phyloP scores from a whole-genome alignment of 257 asterid genomes.

The Scutellaria baicalensis region DNA sequence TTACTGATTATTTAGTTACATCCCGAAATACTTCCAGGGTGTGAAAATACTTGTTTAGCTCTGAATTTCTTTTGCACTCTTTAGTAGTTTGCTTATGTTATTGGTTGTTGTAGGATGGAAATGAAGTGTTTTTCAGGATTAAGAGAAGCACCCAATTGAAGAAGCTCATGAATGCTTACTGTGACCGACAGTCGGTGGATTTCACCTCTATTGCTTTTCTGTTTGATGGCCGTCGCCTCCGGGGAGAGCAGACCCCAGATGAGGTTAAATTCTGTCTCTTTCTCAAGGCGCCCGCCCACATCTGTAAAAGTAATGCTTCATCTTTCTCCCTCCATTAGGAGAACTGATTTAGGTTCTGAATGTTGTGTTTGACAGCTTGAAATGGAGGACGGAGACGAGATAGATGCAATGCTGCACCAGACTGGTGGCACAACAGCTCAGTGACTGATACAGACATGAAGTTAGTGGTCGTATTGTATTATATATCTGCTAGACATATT shows the following conservation, averaged over 20 bases:
- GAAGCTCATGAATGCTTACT: slow-evolving; percentile 73
- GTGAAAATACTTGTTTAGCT: no score
- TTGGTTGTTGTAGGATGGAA: slow-evolving; percentile 31
- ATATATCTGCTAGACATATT: background rate
- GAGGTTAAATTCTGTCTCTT: slow-evolving; percentile 23
- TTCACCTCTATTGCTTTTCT: slow-evolving; percentile 49
- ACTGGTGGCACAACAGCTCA: slow-evolving; percentile 28
- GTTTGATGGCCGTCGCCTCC: slow-evolving; percentile 53
- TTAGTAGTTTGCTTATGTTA: background rate
- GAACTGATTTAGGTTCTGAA: background rate
- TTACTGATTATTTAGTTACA: background rate
- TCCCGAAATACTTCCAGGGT: no score
- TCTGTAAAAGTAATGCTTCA: background rate
- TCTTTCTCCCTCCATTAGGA: background rate
- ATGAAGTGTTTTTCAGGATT: slow-evolving; percentile 54
- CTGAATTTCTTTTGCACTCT: no score
- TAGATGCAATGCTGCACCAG: slow-evolving; percentile 49
- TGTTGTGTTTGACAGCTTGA: slow-evolving; percentile 25
- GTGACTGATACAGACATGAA: background rate
- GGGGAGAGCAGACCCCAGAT: slow-evolving; percentile 49
- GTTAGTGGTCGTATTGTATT: background rate
- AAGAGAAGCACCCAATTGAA: slow-evolving; percentile 65
- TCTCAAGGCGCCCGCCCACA: background rate
- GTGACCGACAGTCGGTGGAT: slow-evolving; percentile 56
- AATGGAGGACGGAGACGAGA: slow-evolving; percentile 47